These are phyloP conservation scores for Liriodendron chinense DNA, from an alignment of 164 flowering plant genomes.

Conservation along the genomic window DNA sequence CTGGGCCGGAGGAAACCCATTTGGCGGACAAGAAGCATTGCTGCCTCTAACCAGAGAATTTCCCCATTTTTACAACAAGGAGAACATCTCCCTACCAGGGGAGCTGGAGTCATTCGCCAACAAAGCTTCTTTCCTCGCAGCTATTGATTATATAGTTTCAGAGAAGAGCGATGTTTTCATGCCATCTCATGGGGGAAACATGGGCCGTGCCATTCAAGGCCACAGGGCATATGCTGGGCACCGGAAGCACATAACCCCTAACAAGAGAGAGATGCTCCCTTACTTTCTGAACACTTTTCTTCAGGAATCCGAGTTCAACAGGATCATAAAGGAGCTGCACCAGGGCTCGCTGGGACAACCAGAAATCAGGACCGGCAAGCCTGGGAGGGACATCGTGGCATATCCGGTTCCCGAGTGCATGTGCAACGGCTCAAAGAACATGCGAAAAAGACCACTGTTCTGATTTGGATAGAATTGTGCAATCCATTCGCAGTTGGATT, in stretches of 20 bases:
- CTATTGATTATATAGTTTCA: conserved; percentile 80
- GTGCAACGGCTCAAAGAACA: conserved; percentile 46
- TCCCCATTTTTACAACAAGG: conserved; percentile 82
- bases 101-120: conserved; percentile 75
- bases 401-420: conserved; percentile 92
- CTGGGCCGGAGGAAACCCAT: conserved; percentile 92
- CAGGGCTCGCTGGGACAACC: conserved; percentile 88
- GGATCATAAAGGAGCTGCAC: conserved; percentile 66
- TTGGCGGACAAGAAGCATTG: conserved; percentile 86
- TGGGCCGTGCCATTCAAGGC: conserved; percentile 98
- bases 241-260: conserved; percentile 86
- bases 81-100: conserved; percentile 79
- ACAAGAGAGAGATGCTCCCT: conserved; percentile 90
- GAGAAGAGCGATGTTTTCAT: conserved; percentile 88
- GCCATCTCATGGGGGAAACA: conserved; percentile 99
- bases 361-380: conserved; percentile 66
- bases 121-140: conserved; percentile 84
- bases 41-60: conserved; percentile 65
- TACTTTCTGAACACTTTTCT: conserved; percentile 71
- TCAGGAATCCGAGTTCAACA: conserved; percentile 67
- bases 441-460: neutral
- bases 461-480: neutral
- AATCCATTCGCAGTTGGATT: no score
- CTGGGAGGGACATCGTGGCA: conserved; percentile 86
- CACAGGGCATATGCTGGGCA: conserved; percentile 95